Evolutionary conservation across 257 asterid species (phyloP).

Genomic region (Penstemon eatonii): DNA sequence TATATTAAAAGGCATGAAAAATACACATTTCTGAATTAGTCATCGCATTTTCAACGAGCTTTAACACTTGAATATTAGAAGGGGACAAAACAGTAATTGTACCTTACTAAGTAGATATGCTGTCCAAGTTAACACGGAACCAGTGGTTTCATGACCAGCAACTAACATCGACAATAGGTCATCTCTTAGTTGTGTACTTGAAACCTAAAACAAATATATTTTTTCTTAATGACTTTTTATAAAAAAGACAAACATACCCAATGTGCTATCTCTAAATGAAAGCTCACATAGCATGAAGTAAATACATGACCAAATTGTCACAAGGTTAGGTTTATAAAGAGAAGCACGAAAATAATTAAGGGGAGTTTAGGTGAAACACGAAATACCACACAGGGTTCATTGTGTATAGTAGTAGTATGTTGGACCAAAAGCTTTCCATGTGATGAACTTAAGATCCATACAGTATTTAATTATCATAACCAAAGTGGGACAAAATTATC

Average conservation of each 20-base stretch:
- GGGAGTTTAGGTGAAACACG: too few species aligned
- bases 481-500: background rate
- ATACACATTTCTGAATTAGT: background rate
- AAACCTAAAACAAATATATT: conserved; percentile 53
- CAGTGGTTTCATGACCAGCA: conserved; percentile 99
- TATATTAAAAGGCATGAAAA: conserved; percentile 29
- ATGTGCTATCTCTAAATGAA: background rate
- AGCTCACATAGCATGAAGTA: background rate
- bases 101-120: conserved; percentile 91
- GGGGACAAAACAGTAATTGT: conserved; percentile 15
- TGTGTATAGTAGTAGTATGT: background rate
- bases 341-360: background rate
- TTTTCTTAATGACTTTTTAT: background rate
- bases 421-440: background rate
- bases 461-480: background rate
- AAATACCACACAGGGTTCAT: too few species aligned
- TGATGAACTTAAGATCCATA: background rate
- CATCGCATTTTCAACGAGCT: background rate
- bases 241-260: background rate
- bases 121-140: conserved; percentile 95
- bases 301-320: background rate
- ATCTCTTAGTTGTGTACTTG: conserved; percentile 84
- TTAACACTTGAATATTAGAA: too few species aligned
- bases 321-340: background rate
- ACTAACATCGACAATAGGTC: conserved; percentile 98